Conservation (phyloP, 164 flowering plant genomes). For the Vitis labrusca region DNA sequence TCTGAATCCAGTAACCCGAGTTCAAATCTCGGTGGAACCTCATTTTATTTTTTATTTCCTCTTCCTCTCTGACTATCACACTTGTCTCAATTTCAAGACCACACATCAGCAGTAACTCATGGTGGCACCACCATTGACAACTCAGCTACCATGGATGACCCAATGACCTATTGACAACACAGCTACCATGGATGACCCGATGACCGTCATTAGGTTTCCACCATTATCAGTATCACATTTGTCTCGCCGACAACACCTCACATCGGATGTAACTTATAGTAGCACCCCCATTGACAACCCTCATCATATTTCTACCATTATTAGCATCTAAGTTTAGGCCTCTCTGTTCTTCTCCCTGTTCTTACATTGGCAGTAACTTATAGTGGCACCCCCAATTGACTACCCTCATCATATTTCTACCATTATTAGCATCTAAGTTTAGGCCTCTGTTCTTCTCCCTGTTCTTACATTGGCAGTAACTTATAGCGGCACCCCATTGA, state of each 20-base stretch:
- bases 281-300: slow-evolving; percentile 3
- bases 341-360: no score
- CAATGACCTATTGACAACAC: no score
- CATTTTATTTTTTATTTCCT: neutral
- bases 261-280: neutral
- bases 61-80: neutral
- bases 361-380: slow-evolving; percentile 1
- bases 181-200: no score
- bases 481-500: neutral
- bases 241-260: neutral
- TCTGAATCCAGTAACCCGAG: slow-evolving; percentile 73
- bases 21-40: slow-evolving; percentile 75
- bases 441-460: no score
- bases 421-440: no score
- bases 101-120: neutral
- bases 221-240: neutral
- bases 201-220: no score
- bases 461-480: slow-evolving; percentile 1
- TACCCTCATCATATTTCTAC: neutral
- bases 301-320: neutral
- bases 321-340: no score
- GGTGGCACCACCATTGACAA: neutral
- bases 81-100: neutral
- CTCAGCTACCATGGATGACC: no score
- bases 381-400: slow-evolving; percentile 5